Evolutionary conservation across 306 rosid genomes (phyloP), one percentile per base, ranked within the genome.

Genomic region (Mimosa pudica): DNA sequence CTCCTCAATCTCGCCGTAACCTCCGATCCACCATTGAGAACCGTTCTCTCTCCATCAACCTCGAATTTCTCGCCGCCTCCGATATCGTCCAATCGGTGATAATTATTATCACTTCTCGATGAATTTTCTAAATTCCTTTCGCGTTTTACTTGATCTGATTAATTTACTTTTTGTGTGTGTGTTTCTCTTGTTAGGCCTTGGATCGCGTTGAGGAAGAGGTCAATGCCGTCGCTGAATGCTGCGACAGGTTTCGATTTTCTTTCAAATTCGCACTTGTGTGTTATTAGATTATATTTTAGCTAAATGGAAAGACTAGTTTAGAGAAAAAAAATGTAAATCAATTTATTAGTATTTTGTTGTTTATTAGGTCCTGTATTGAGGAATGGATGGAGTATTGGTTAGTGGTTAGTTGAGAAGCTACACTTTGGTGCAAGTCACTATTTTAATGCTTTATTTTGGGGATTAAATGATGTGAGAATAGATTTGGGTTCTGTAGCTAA

Each of bases 11-110:
- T 44, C 98, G 99, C 7, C 99, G 97, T 33, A 93, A 93, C 77
- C 98, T 95, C 88, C 89, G 94, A 87, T 92, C 94, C 76, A 88
- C 97, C 73, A 86, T 95, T 76, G 97, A 95, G 87, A 93, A 89
- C 42, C 99, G 97, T 35, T 58, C 96, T 17, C 97, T 95, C 61
- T 85, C 93, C 65, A 89, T 93, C 84, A 95, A 95, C 80, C 85
- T 49, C 10, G 96, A 90, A 68, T 95, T 91, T 81, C 90, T 95
- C 45, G 82, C 79, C 16, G 96, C 99, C 73, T 90, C 98, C 41
- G 86, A 85, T 46, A 74, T 90, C 11, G 97, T 94, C 3, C 97
- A 91, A 71, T 80, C 63, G 81, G 93, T 89, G 72, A 70, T 24
- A 0, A 0, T 24, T 24, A 24, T 87, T 62, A 46, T 38, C 73